A percentile compares a stretch with the other conserved stretches of the same genome.
Evolutionary conservation across 805 yeast species (phyloP).

Genomic region (Danielia oregonensis): DNA sequence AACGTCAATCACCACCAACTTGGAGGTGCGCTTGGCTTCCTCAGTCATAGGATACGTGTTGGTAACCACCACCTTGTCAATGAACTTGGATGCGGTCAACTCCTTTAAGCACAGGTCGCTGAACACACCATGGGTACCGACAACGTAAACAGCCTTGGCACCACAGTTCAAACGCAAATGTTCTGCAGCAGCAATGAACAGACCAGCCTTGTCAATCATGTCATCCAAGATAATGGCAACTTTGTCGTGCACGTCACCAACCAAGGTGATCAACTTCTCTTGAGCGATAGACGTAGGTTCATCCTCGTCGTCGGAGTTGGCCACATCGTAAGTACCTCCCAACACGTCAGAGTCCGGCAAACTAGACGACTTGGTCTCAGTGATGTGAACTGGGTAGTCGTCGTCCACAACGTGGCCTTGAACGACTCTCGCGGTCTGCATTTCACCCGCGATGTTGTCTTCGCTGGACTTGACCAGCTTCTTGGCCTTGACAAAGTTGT

Average conservation of each 20-base stretch:
- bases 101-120: constrained; percentile 81
- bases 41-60: constrained; percentile 89
- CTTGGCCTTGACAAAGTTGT: constrained; percentile 42
- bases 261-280: constrained; percentile 91
- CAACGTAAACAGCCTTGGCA: constrained; percentile 82
- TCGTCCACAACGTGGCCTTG: constrained; percentile 97
- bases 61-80: constrained; percentile 91
- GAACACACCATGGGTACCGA: constrained; percentile 96
- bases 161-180: constrained; percentile 95
- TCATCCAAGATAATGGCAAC: constrained; percentile 95
- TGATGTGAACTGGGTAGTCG: constrained; percentile 42
- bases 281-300: constrained; percentile 56
- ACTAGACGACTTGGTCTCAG: constrained; percentile 1
- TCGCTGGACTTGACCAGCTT: constrained; percentile 40
- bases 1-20: constrained; percentile 85
- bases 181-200: constrained; percentile 97
- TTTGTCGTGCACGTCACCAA: constrained; percentile 90
- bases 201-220: constrained; percentile 92
- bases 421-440: constrained; percentile 94
- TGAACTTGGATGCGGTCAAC: constrained; percentile 71
- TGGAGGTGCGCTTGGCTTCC: constrained; percentile 51
- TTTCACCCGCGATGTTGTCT: constrained; percentile 66
- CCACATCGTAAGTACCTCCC: constrained; percentile 77
- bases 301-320: constrained; percentile 85
- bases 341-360: constrained; percentile 47